Percentiles rank a stretch among this genome's conserved stretches.
Evolutionary conservation across 176 grass and related monocot genomes (phyloP).

Genomic region (Pontederia paniculata): DNA sequence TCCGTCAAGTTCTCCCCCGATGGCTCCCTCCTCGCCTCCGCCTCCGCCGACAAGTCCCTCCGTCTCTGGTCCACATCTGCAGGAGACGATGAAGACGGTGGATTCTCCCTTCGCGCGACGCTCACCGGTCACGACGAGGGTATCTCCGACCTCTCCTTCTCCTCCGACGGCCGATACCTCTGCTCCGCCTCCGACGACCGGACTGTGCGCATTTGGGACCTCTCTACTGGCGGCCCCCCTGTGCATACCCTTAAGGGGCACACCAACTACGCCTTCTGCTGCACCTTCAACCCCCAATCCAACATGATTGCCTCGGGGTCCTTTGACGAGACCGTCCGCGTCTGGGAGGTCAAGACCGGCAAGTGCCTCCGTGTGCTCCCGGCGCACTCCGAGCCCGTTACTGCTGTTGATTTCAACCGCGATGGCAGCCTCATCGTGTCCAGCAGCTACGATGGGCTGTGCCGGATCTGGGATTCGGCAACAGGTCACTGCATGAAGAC

Average conservation of each 20-base stretch:
- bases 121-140: conserved; percentile 11
- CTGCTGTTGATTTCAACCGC: conserved; percentile 7
- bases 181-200: conserved; percentile 14
- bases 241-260: conserved; percentile 1
- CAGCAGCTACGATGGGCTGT: conserved; percentile 14
- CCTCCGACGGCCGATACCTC: conserved; percentile 14
- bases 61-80: conserved; percentile 2
- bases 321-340: conserved; percentile 17
- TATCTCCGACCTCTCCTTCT: conserved; percentile 13
- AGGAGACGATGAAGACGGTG: too few species aligned
- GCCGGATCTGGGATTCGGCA: conserved; percentile 13
- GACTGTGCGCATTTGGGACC: conserved; percentile 14
- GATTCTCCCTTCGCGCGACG: conserved; percentile 3
- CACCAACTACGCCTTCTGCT: conserved; percentile 12
- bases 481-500: conserved; percentile 11
- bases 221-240: neutral
- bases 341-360: conserved; percentile 16
- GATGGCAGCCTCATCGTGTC: conserved; percentile 8
- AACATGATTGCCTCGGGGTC: conserved; percentile 13
- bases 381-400: conserved; percentile 12
- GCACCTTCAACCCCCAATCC: conserved; percentile 10
- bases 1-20: conserved; percentile 12
- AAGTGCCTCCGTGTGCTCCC: conserved; percentile 8
- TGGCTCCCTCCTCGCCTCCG: conserved; percentile 10
- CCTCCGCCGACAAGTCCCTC: conserved; percentile 9